These are phyloP conservation scores for Hymenochaete sp. DNA, from an alignment of 1,284 basidiomycete species.

Conservation along the genomic window DNA sequence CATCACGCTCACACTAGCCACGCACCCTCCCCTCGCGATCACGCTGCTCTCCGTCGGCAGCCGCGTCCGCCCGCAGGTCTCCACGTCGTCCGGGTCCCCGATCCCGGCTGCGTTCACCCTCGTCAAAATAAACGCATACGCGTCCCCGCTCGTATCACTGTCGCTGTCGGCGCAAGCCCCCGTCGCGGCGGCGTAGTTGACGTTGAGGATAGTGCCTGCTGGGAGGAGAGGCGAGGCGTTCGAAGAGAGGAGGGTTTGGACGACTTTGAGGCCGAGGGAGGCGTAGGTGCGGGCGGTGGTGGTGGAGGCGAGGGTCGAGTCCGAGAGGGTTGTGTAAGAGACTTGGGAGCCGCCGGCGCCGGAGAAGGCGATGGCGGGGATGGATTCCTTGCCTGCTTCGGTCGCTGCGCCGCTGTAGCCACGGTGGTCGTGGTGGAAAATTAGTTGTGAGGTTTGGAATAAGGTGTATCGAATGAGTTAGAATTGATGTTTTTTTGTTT, in stretches of 20 bases:
- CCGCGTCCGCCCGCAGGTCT: slow-evolving; percentile 34
- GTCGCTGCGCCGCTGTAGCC: slow-evolving; percentile 41
- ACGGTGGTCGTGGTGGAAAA: too few species aligned
- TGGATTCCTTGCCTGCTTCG: slow-evolving; percentile 37
- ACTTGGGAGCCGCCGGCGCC: slow-evolving; percentile 33
- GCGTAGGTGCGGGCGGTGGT: slow-evolving; percentile 36
- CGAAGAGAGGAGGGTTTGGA: slow-evolving; percentile 29
- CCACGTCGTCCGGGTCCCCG: slow-evolving; percentile 27
- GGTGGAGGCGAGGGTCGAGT: slow-evolving; percentile 28
- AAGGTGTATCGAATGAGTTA: too few species aligned
- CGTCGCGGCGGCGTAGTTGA: slow-evolving; percentile 40
- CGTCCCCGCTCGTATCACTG: too few species aligned
- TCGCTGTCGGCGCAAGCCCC: too few species aligned
- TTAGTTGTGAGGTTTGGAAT: too few species aligned
- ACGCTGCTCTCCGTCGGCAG: slow-evolving; percentile 36
- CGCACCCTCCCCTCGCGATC: slow-evolving; percentile 30
- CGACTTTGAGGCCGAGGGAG: slow-evolving; percentile 33
- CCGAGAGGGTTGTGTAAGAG: slow-evolving; percentile 37
- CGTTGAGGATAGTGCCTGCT: slow-evolving; percentile 35
- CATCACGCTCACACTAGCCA: slow-evolving; percentile 40
- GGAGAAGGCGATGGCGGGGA: slow-evolving; percentile 44
- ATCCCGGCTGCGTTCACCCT: slow-evolving; percentile 24
- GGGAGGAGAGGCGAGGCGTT: slow-evolving; percentile 31
- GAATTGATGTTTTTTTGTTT: too few species aligned
- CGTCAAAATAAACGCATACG: slow-evolving; percentile 39